Evolutionary conservation across 1,284 basidiomycete species (phyloP), one percentile per base, ranked within the genome.

Genomic region (Phylloboletellus chloephorus): DNA sequence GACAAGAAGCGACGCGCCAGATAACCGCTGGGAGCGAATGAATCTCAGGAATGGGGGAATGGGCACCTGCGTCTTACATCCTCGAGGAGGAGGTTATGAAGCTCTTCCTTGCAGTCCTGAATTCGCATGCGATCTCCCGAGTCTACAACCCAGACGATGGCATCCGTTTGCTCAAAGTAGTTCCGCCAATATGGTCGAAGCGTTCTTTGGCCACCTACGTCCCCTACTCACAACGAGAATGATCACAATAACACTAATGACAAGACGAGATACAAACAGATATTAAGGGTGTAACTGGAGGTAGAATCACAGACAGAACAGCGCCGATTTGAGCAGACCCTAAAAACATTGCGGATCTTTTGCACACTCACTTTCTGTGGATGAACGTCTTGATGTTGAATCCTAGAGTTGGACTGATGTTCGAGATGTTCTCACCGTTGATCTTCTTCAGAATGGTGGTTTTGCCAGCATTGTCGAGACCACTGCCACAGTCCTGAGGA

Each of bases 401-500:
- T 5, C 96, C 96, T 5, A 99, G 71, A 2, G 96, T 99, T 1
- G 96, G 96, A 52, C 86, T 91, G 46, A 98, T 82, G 38, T 75
- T 77, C 54, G 75, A 76, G 51, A 95, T 89, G 60, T 95, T 87
- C 66, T 97, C 92, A 19, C 81, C 84, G 49, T 90, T 93, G 46
- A 98, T 74, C 63, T 88, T 89, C 70, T 97, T 97, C 47, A 98
- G 66, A 51, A 98, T 97, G 1, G 95, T 98, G 3, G 96, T 98
- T 71, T 99, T 98, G 38, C 96, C 96, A 1, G 94, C 94, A 62
- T 99, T 98, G 66, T 98, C 96, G 11, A 99, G 79, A n/a, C 96
- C 95, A 36, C 93, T 96, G 61, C 37, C 34, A 31, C 42, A 25
- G 30, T 25, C 39, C 44, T 51, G 48, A 49, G 44, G 46, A 52